Conservation (phyloP, 1,139 yeast species). For the Nadsonia starkeyi-henricii region DNA sequence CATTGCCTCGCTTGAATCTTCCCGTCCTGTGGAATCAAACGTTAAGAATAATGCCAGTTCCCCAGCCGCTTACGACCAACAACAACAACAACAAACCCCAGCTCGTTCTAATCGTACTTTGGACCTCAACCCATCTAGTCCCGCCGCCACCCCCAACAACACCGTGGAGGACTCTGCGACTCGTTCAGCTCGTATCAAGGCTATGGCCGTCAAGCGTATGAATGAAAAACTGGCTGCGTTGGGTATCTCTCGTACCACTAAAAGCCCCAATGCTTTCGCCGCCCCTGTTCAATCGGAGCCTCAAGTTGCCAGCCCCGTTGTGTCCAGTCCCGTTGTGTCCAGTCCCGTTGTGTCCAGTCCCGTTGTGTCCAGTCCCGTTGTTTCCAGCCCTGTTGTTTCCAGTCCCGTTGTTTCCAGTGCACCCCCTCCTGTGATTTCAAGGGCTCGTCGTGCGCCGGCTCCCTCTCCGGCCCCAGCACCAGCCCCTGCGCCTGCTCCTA, state of each 20-base stretch:
- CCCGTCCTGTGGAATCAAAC: constrained; percentile 14
- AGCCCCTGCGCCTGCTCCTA: constrained; percentile 4
- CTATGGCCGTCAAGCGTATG: constrained; percentile 85
- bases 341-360: background rate
- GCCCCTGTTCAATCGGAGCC: constrained; percentile 1
- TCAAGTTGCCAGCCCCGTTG: background rate
- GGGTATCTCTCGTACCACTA: constrained; percentile 43
- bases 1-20: constrained; percentile 37
- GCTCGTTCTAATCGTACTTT: no score
- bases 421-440: constrained; percentile 10
- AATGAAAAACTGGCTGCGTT: constrained; percentile 76
- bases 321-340: background rate
- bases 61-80: no score
- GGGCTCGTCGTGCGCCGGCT: constrained; percentile 8
- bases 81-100: no score
- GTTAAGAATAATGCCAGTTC: no score
- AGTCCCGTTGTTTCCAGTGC: background rate
- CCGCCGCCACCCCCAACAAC: constrained; percentile 6
- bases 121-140: no score
- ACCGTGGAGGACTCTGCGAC: constrained; percentile 26
- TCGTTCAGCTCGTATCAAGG: constrained; percentile 72
- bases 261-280: constrained; percentile 9
- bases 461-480: constrained; percentile 6
- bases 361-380: background rate
- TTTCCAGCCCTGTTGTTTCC: background rate